Conservation (phyloP, 169 alveolate species). For the Eimeria praecox region DNA sequence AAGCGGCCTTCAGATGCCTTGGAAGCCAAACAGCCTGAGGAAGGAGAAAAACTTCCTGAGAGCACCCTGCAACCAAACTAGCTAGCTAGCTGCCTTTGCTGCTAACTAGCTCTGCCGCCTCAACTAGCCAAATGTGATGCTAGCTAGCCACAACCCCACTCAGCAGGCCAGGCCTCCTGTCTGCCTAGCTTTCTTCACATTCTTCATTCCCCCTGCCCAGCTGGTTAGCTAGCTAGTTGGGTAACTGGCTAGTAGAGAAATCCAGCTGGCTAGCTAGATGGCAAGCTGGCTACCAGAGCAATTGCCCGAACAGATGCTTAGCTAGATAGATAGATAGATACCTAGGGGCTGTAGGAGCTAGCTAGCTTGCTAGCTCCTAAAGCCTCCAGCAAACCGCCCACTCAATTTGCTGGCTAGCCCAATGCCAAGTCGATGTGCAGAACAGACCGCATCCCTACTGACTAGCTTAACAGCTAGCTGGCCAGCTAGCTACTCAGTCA, state of each 20-base stretch:
- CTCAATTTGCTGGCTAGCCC: conserved; percentile 17
- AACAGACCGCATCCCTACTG: neutral
- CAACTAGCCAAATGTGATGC: neutral
- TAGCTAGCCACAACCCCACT: too few species aligned
- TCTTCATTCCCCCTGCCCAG: neutral
- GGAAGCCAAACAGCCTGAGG: neutral
- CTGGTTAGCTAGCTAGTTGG: neutral
- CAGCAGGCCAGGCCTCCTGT: too few species aligned
- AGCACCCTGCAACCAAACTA: neutral
- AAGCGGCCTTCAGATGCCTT: neutral
- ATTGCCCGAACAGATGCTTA: too few species aligned
- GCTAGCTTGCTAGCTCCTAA: neutral
- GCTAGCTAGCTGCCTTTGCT: neutral
- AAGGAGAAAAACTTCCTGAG: too few species aligned
- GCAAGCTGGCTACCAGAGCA: too few species aligned
- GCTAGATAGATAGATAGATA: too few species aligned
- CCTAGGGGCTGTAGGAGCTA: too few species aligned
- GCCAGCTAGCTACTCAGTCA: too few species aligned
- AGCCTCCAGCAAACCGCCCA: neutral
- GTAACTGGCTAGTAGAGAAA: neutral
- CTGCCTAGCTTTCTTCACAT: too few species aligned
- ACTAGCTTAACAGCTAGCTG: conserved; percentile 12
- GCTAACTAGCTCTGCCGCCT: neutral
- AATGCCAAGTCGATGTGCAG: neutral
- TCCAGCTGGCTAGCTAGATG: neutral